A percentile compares a stretch with the other conserved stretches of the same genome.
phyloP scores from a whole-genome alignment of 306 rosid genomes.

The Ochetophila trinervis region DNA sequence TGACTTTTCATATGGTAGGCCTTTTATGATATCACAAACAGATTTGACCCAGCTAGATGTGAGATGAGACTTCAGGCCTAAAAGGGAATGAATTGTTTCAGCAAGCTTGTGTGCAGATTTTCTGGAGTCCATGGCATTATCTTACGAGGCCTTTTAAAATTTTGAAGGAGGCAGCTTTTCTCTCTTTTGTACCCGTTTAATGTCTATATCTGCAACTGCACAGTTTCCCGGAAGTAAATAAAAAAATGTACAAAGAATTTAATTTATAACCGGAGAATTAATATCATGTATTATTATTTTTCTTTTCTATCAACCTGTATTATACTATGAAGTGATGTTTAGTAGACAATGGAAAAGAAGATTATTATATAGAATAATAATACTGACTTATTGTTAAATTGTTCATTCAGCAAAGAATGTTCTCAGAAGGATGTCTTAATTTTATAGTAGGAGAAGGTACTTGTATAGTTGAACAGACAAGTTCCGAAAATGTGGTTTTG shows the following conservation, averaged over 20 bases:
- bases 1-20: slow-evolving; percentile 15
- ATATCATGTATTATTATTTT: no score
- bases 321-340: no score
- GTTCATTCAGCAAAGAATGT: no score
- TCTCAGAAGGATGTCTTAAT: no score
- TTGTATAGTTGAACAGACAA: no score
- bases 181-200: not conserved
- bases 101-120: slow-evolving; percentile 30
- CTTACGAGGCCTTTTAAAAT: slow-evolving; percentile 2
- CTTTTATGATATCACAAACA: slow-evolving; percentile 32
- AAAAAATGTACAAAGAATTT: not conserved
- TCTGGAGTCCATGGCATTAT: slow-evolving; percentile 27
- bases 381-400: no score
- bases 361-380: no score
- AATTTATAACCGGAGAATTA: not conserved
- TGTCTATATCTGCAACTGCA: slow-evolving; percentile 6
- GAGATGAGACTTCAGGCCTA: slow-evolving; percentile 32
- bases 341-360: no score
- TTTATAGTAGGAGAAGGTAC: no score
- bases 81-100: slow-evolving; percentile 33
- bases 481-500: no score
- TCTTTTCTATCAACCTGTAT: no score
- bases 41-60: slow-evolving; percentile 39
- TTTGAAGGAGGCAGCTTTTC: not conserved
- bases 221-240: not conserved